Conservation (phyloP, 139 green algal genomes). For the Chlamydomonas sp. region DNA sequence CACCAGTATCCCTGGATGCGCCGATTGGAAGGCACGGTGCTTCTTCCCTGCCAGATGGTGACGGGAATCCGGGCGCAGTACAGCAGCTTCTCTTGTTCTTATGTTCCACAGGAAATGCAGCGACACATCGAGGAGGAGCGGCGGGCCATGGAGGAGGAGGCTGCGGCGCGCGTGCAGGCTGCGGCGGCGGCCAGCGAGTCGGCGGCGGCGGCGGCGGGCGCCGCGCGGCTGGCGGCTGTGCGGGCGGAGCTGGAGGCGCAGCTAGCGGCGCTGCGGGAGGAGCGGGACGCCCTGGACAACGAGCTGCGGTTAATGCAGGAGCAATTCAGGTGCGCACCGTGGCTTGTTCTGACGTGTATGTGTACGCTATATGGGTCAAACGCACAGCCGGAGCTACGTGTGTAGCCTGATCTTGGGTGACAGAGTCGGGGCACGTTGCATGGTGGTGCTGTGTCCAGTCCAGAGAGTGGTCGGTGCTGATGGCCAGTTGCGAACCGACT, state of each 20-base stretch:
- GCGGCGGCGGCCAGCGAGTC: constrained; percentile 3
- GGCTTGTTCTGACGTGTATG: background rate
- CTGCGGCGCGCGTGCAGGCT: constrained; percentile 1
- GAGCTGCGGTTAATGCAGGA: constrained; percentile 40
- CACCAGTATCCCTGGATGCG: too few relatives aligned
- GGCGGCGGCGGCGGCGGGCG: background rate
- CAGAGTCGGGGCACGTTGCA: too few relatives aligned
- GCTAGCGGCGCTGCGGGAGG: constrained; percentile 18
- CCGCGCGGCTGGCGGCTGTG: background rate
- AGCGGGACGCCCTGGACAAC: constrained; percentile 5
- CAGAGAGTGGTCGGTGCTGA: too few relatives aligned
- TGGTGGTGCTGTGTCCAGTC: too few relatives aligned
- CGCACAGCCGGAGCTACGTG: too few relatives aligned
- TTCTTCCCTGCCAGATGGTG: background rate
- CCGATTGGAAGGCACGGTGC: background rate
- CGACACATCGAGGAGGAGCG: constrained; percentile 36
- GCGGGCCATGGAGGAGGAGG: constrained; percentile 12
- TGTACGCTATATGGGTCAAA: too few relatives aligned
- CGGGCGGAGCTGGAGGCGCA: constrained; percentile 2
- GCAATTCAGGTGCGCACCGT: background rate
- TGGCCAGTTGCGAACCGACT: too few relatives aligned
- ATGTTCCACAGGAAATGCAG: constrained; percentile 35
- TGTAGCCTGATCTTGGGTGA: too few relatives aligned
- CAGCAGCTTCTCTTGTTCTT: too few relatives aligned
- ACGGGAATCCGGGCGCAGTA: too few relatives aligned